A percentile compares a stretch with the other conserved stretches of the same genome.
Evolutionary conservation across 257 asterid species (phyloP).

Genomic region (Craterostigma plantagineum): DNA sequence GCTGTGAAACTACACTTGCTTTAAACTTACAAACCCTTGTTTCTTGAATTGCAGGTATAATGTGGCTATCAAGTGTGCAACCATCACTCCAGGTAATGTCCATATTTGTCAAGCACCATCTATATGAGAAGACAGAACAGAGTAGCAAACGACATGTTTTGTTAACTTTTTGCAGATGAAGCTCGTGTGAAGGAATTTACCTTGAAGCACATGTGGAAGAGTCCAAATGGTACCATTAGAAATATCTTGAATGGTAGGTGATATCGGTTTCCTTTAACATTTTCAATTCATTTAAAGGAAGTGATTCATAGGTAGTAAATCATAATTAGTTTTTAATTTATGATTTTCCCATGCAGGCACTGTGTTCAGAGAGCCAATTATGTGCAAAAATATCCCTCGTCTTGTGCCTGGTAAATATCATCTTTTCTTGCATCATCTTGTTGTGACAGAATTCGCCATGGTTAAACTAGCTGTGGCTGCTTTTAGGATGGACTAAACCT

Average conservation of each 20-base stretch:
- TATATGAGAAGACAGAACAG: background rate
- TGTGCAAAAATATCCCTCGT: conserved; percentile 86
- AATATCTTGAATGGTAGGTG: conserved; percentile 79
- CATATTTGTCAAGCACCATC: conserved; percentile 1
- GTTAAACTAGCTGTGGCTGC: conserved; percentile 8
- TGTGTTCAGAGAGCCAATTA: conserved; percentile 91
- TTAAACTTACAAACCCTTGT: background rate
- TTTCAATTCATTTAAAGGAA: background rate
- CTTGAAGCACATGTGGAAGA: conserved; percentile 88
- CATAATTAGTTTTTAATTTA: background rate
- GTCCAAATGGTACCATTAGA: conserved; percentile 98
- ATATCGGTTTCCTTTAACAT: background rate
- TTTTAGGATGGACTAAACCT: conserved; percentile 89
- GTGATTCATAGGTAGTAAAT: background rate
- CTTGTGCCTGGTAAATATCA: conserved; percentile 61
- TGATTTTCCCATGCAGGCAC: conserved; percentile 40
- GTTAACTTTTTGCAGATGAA: conserved; percentile 42
- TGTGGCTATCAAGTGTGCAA: conserved; percentile 98
- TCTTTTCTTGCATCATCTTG: background rate
- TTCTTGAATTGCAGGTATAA: conserved; percentile 48
- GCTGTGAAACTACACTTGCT: too few relatives aligned
- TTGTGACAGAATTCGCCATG: conserved; percentile 4
- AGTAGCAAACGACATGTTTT: background rate
- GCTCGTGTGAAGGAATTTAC: conserved; percentile 72
- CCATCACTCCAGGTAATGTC: conserved; percentile 86